Conservation (phyloP, 768 basidiomycete species). For the Gloeopeniophorella convolvens region DNA sequence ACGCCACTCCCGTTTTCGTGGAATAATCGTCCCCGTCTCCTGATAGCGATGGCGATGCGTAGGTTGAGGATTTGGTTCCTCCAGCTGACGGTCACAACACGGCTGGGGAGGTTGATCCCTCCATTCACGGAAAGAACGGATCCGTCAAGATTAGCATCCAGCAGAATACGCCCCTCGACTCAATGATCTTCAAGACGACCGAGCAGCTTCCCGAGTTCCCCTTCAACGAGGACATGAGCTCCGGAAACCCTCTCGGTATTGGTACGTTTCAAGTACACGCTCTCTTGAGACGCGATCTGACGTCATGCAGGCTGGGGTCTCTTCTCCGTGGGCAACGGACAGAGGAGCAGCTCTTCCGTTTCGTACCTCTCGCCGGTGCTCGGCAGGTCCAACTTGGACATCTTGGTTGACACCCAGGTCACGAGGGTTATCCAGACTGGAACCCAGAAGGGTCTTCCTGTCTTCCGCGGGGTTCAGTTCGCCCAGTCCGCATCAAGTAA, state of each 20-base stretch:
- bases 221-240: constrained; percentile 24
- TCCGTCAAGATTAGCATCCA: constrained; percentile 22
- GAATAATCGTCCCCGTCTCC: background rate
- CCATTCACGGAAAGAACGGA: constrained; percentile 23
- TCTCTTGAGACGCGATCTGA: background rate
- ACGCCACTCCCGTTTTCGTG: background rate
- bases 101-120: constrained; percentile 21
- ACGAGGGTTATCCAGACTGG: background rate
- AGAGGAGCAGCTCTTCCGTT: background rate
- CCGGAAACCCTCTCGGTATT: constrained; percentile 23
- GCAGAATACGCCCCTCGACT: background rate
- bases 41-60: background rate
- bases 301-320: background rate
- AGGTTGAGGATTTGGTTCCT: constrained; percentile 1
- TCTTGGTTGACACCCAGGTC: background rate
- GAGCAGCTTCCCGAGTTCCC: constrained; percentile 23
- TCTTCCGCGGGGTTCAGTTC: background rate
- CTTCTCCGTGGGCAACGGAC: background rate
- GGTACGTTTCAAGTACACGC: constrained; percentile 11
- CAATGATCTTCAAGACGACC: constrained; percentile 11
- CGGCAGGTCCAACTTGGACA: background rate
- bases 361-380: background rate
- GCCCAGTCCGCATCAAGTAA: background rate
- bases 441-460: background rate
- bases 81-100: constrained; percentile 19